Conservation (phyloP, 352 stramenopile genomes). For the Aphanomyces astaci region DNA sequence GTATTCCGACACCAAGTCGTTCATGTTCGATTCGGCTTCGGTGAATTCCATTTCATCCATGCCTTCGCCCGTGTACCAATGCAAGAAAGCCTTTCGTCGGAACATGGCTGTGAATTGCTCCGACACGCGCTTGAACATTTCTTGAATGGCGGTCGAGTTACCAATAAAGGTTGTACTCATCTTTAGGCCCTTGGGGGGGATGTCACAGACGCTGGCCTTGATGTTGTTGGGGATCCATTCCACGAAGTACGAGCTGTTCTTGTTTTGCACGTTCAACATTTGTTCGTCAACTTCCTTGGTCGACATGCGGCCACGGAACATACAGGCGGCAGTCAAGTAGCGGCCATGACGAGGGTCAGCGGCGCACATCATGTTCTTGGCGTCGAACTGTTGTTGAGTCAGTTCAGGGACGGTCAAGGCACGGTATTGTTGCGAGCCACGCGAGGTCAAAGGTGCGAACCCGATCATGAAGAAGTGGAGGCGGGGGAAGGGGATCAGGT, state of each 20-base stretch:
- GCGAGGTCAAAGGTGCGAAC: slow-evolving; percentile 96
- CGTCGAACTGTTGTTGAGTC: slow-evolving; percentile 98
- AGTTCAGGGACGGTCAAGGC: slow-evolving; percentile 96
- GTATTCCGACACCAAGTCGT: slow-evolving; percentile 99
- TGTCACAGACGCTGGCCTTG: slow-evolving; percentile 99
- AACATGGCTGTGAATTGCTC: slow-evolving; percentile 99
- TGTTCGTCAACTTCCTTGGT: slow-evolving; percentile 99
- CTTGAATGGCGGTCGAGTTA: slow-evolving; percentile 99
- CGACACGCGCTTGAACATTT: slow-evolving; percentile 99
- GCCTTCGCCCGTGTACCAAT: slow-evolving; percentile 99
- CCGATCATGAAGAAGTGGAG: slow-evolving; percentile 99
- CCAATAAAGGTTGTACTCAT: slow-evolving; percentile 98
- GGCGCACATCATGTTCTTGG: slow-evolving; percentile 99
- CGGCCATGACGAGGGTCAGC: slow-evolving; percentile 97
- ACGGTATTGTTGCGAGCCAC: slow-evolving; percentile 96
- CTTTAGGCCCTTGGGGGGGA: slow-evolving; percentile 96
- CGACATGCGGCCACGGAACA: slow-evolving; percentile 99
- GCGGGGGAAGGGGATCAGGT: slow-evolving; percentile 98
- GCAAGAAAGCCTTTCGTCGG: slow-evolving; percentile 99
- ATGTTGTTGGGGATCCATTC: slow-evolving; percentile 99
- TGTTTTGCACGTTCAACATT: slow-evolving; percentile 99
- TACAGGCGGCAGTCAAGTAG: slow-evolving; percentile 98
- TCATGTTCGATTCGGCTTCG: slow-evolving; percentile 99
- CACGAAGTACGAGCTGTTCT: slow-evolving; percentile 99
- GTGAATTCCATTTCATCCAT: slow-evolving; percentile 99